phyloP scores from a whole-genome alignment of 148 eudicot genomes.

The Diospyros kaki region DNA sequence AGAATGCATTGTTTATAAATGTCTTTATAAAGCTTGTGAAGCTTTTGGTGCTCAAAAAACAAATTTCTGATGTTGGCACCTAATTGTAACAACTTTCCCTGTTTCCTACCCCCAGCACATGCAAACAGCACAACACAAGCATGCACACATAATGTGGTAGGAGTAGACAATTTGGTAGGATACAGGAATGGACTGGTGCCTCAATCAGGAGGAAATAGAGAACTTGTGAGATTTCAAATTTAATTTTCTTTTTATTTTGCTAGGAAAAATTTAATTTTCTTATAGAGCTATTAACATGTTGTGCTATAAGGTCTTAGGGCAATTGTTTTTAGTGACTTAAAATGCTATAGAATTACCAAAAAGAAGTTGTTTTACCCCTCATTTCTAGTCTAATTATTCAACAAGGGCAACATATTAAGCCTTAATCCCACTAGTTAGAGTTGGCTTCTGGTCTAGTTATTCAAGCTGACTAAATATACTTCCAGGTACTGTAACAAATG shows the following conservation, averaged over 20 bases:
- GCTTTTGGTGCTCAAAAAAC: background rate
- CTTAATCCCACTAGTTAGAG: background rate
- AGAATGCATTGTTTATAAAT: background rate
- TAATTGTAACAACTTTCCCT: background rate
- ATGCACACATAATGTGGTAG: background rate
- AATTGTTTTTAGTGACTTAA: background rate
- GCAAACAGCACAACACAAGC: background rate
- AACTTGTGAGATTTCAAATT: background rate
- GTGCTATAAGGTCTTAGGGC: background rate
- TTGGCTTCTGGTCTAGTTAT: background rate
- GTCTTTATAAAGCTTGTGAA: background rate
- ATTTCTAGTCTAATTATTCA: too few relatives aligned
- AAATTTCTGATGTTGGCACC: background rate
- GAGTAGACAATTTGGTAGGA: too few relatives aligned
- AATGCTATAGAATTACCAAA: too few relatives aligned
- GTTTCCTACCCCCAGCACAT: background rate
- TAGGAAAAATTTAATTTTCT: background rate
- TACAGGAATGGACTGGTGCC: too few relatives aligned
- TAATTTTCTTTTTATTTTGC: background rate
- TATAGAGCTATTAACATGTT: background rate
- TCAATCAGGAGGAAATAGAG: background rate
- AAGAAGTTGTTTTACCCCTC: too few relatives aligned
- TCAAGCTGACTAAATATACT: slow-evolving; percentile 5
- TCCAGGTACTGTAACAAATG: slow-evolving; percentile 88
- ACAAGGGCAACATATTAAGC: too few relatives aligned